Evolutionary conservation across 2,329 filamentous ascomycete genomes (phyloP).

Genomic region (Ophiostoma quercus): DNA sequence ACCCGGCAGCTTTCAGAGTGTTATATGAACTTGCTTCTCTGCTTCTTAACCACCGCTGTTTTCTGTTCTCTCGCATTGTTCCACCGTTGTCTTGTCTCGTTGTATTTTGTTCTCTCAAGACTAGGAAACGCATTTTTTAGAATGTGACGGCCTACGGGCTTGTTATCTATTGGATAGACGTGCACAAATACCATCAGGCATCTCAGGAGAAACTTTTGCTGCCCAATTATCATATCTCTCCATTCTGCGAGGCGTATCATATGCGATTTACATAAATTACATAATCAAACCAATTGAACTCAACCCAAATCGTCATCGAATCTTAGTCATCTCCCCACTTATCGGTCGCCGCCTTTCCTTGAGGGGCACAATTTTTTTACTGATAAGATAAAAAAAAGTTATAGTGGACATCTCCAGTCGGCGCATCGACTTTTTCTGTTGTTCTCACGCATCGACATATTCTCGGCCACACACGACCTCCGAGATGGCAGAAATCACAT

Average conservation of each 20-base stretch:
- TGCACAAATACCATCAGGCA: neutral
- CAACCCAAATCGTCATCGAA: neutral
- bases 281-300: neutral
- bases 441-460: constrained; percentile 4
- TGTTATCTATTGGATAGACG: neutral
- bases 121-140: neutral
- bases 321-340: constrained; percentile 13
- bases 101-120: neutral
- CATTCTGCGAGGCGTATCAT: neutral
- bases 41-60: neutral
- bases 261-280: neutral
- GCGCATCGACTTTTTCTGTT: constrained; percentile 13
- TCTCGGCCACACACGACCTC: neutral
- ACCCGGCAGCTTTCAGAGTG: neutral
- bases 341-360: constrained; percentile 14
- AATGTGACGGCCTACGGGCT: neutral
- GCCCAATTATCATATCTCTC: neutral
- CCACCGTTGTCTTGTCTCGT: neutral
- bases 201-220: neutral
- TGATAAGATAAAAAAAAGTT: constrained; percentile 27
- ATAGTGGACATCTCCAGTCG: neutral
- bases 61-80: neutral
- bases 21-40: neutral
- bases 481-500: constrained; percentile 46
- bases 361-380: constrained; percentile 21